A percentile compares a stretch with the other conserved stretches of the same genome.
These are phyloP conservation scores for Plantago rigida DNA, from an alignment of 305 asterid species.

Conservation along the genomic window DNA sequence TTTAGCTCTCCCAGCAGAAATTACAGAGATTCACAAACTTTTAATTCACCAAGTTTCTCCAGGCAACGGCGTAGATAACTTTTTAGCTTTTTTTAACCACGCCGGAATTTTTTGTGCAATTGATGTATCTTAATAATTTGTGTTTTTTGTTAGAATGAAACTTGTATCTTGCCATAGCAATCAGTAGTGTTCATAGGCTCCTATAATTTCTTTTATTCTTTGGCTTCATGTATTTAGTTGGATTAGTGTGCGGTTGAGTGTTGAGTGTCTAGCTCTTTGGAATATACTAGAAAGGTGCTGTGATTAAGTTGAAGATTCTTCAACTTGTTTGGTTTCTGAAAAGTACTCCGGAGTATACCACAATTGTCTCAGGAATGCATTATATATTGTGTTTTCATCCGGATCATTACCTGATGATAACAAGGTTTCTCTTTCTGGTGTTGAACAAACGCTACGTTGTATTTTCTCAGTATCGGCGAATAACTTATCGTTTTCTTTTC, in stretches of 20 bases:
- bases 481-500: too few species aligned
- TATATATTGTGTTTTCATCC: too few species aligned
- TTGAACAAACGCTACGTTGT: too few species aligned
- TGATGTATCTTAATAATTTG: constrained; percentile 38
- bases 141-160: constrained; percentile 18
- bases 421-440: too few species aligned
- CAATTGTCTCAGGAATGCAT: too few species aligned
- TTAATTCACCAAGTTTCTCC: constrained; percentile 72
- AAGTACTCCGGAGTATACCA: too few species aligned
- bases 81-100: constrained; percentile 16
- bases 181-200: constrained; percentile 25
- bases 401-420: too few species aligned
- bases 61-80: constrained; percentile 73
- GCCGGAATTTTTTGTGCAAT: constrained; percentile 26
- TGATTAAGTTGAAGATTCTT: too few species aligned
- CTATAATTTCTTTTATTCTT: constrained; percentile 4
- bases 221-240: constrained; percentile 1
- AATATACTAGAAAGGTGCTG: too few species aligned
- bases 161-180: constrained; percentile 6
- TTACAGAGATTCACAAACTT: constrained; percentile 48
- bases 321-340: too few species aligned
- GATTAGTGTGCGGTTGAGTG: not conserved
- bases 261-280: too few species aligned
- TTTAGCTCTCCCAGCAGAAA: constrained; percentile 73
- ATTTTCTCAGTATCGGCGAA: too few species aligned